Conservation (phyloP, 257 asterid species). For the Dorcoceras hygrometricum region DNA sequence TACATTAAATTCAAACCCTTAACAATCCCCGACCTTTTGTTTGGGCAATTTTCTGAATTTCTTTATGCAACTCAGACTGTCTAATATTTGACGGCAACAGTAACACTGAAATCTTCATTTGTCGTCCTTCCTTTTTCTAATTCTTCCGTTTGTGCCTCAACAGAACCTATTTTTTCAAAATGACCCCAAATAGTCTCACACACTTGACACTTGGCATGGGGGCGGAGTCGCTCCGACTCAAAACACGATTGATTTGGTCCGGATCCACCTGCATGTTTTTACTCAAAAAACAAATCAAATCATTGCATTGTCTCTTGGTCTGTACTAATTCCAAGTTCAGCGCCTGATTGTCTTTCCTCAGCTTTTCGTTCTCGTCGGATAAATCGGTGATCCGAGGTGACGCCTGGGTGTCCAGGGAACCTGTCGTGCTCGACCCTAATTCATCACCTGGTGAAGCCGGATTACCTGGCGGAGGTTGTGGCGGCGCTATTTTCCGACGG, state of each 20-base stretch:
- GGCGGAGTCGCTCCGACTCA: conserved; percentile 27
- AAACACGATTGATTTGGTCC: conserved; percentile 43
- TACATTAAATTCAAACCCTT: too few species aligned
- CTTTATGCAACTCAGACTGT: too few species aligned
- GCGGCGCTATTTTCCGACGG: conserved; percentile 52
- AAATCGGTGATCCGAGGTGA: conserved; percentile 54
- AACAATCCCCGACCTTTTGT: too few species aligned
- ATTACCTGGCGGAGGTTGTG: conserved; percentile 26
- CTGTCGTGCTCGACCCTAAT: conserved; percentile 61
- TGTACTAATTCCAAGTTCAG: conserved; percentile 64
- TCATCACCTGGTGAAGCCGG: conserved; percentile 53
- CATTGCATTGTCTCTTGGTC: conserved; percentile 62
- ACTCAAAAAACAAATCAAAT: conserved; percentile 53
- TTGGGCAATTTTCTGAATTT: too few species aligned
- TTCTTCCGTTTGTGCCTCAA: too few species aligned
- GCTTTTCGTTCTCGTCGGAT: conserved; percentile 59
- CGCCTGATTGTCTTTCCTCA: conserved; percentile 46
- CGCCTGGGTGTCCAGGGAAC: conserved; percentile 50
- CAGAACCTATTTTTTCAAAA: conserved; percentile 47
- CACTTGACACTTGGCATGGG: conserved; percentile 36
- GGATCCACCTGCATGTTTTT: conserved; percentile 54
- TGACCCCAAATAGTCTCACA: conserved; percentile 71
- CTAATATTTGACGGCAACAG: too few species aligned
- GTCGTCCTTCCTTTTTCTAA: too few species aligned
- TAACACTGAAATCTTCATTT: too few species aligned